phyloP scores from a whole-genome alignment of 768 basidiomycete species.

The Polyporus arcularius region DNA sequence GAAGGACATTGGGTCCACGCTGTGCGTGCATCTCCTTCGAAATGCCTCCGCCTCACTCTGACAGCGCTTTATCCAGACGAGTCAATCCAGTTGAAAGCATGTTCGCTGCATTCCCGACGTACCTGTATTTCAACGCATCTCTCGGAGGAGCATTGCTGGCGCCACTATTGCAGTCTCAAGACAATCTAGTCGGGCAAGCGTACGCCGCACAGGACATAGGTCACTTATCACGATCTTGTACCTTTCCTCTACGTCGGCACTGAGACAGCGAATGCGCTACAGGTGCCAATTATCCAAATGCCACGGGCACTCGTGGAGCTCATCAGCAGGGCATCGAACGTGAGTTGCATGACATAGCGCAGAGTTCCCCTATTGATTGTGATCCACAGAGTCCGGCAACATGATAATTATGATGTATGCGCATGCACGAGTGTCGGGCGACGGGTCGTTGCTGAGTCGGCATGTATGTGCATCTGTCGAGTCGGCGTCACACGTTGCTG shows the following conservation, averaged over 20 bases:
- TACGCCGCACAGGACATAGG: conserved; percentile 33
- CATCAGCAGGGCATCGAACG: conserved; percentile 15
- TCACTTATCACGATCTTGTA: neutral
- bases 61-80: conserved; percentile 11
- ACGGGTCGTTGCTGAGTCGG: conserved; percentile 23
- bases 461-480: neutral
- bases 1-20: conserved; percentile 12
- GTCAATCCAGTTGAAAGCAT: conserved; percentile 36
- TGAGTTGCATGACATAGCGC: neutral
- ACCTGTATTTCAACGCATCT: conserved; percentile 33
- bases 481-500: too few relatives aligned
- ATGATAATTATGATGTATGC: conserved; percentile 31
- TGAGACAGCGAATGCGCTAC: neutral
- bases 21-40: neutral
- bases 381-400: conserved; percentile 32
- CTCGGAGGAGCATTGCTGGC: conserved; percentile 27
- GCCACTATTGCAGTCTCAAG: conserved; percentile 31
- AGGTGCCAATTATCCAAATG: conserved; percentile 17
- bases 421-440: conserved; percentile 31
- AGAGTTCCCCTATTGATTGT: neutral
- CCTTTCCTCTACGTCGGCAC: neutral
- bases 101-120: conserved; percentile 32
- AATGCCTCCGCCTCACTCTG: neutral
- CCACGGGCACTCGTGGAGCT: conserved; percentile 9
- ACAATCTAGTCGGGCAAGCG: conserved; percentile 11